Conservation (phyloP, 2,329 filamentous ascomycete species). For the Hypoxylon sp. region DNA sequence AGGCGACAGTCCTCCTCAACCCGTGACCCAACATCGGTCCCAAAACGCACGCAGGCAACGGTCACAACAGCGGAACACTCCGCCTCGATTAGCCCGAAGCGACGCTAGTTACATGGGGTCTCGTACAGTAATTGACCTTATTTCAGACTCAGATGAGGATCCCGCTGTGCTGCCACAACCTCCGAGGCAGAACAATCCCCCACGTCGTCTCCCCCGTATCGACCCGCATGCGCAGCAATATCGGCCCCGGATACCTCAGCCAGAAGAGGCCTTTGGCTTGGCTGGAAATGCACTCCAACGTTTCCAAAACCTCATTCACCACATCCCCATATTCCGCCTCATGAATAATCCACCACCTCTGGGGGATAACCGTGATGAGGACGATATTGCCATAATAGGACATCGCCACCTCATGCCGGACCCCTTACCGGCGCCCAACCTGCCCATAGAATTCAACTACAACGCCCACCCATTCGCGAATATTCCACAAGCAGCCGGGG, state of each 20-base stretch:
- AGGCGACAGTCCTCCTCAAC: conserved; percentile 39
- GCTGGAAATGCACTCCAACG: conserved; percentile 24
- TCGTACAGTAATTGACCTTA: conserved; percentile 49
- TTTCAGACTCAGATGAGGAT: conserved; percentile 52
- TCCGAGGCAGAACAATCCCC: conserved; percentile 17
- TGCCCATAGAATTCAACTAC: conserved; percentile 51
- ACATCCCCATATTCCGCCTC: conserved; percentile 45
- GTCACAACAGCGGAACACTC: conserved; percentile 45
- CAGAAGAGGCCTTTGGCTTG: neutral
- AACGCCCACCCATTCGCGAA: conserved; percentile 43
- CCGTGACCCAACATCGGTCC: conserved; percentile 25
- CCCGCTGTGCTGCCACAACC: conserved; percentile 26
- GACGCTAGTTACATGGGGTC: conserved; percentile 50
- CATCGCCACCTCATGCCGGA: conserved; percentile 42
- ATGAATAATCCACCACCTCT: conserved; percentile 26
- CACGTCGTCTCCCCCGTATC: neutral
- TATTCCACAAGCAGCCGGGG: conserved; percentile 17
- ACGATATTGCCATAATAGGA: conserved; percentile 50
- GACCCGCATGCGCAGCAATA: neutral
- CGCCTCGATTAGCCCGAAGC: conserved; percentile 51
- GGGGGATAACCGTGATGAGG: conserved; percentile 39
- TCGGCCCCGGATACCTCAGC: neutral
- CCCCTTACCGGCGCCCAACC: conserved; percentile 8
- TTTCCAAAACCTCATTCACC: conserved; percentile 38
- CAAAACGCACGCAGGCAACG: conserved; percentile 47